Evolutionary conservation across 108 stramenopile genomes (phyloP), one percentile per base, ranked within the genome.

Genomic region (Parietichytrium sp.): DNA sequence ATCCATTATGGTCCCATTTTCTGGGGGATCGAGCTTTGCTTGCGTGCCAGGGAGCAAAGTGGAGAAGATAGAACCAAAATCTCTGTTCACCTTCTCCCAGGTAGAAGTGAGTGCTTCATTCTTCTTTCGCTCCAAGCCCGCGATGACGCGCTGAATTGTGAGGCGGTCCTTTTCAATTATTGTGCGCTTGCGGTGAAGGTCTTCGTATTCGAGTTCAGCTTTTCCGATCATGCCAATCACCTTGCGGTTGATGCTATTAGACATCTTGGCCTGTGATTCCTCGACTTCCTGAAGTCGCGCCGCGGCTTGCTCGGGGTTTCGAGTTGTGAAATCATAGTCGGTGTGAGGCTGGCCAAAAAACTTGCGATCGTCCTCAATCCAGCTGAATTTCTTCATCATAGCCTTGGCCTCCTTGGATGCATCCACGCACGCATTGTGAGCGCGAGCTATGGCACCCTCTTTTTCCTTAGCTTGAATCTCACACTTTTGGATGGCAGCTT

Each of bases 221-320:
- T 95, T 97, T 79, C 98, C 98, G 80, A 99, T 97, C 96, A 96
- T 96, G 12, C 96, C 97, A 96, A 98, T 96, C 3, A 96, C 97
- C 83, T 97, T 96, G 90, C 97, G 97, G 89, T 99, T 99, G 85
- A 99, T 93, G 83, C 97, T 97, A 78, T 93, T 93, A 18, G 92
- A 86, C 90, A 96, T 80, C 47, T 27, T 52, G n/a, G 87, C 89
- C 86, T 97, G 95, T 80, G 96, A 95, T 20, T 51, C 83, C 83
- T 96, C 88, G 55, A 97, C 82, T 7, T 81, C 84, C 78, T 92
- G 81, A 7, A 97, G 88, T 49, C 93, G 82, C 18, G 55, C 51
- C 61, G 86, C 85, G 87, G 93, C 93, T 61, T 86, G 89, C 18
- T 81, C 85, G 6, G 93, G 90, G 61, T 95, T 87, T 4, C 86